These are phyloP conservation scores for Rhamnella rubrinervis DNA, from an alignment of 331 rosid species.

Conservation along the genomic window DNA sequence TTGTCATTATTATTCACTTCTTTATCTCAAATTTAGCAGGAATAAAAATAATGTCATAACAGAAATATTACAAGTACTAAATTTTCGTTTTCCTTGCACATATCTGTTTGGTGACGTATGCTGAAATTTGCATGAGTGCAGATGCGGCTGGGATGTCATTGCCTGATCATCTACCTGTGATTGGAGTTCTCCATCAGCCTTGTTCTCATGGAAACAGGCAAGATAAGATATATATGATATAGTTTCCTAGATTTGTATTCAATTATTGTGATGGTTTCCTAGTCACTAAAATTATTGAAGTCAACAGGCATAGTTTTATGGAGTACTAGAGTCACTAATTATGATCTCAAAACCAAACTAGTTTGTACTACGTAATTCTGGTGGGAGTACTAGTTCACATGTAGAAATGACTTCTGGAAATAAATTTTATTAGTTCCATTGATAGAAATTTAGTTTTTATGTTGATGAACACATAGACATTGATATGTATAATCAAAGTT, in stretches of 20 bases:
- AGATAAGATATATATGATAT: constrained; percentile 33
- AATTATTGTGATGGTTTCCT: not conserved
- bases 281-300: not conserved
- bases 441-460: not conserved
- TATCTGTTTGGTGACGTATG: not conserved
- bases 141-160: constrained; percentile 67
- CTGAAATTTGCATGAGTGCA: constrained; percentile 33
- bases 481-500: too few relatives aligned
- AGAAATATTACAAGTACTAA: too few relatives aligned
- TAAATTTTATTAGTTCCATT: not conserved
- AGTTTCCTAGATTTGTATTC: constrained; percentile 25
- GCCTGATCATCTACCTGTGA: constrained; percentile 70
- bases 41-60: too few relatives aligned
- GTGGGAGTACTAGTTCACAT: not conserved
- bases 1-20: too few relatives aligned
- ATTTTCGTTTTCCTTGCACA: not conserved
- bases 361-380: not conserved
- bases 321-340: not conserved
- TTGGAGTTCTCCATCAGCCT: constrained; percentile 78
- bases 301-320: too few relatives aligned
- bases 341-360: not conserved
- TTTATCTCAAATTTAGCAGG: too few relatives aligned
- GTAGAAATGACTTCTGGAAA: not conserved
- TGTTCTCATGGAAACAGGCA: constrained; percentile 77
- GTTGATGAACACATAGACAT: not conserved